Conservation (phyloP, 2,329 filamentous ascomycete species). For the Drechslerella dactyloides region DNA sequence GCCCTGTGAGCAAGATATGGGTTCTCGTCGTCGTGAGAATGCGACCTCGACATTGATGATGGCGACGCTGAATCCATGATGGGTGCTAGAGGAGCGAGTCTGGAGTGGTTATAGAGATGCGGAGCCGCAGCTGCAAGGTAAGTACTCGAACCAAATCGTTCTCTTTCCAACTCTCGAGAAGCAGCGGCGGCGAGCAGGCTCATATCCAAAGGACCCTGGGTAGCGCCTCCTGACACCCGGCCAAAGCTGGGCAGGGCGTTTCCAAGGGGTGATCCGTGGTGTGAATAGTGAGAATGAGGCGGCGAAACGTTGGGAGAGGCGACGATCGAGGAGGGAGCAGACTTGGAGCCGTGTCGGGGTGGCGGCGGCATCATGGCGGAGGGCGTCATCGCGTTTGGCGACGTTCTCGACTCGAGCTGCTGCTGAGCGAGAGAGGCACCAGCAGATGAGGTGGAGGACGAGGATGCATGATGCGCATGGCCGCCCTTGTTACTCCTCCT, state of each 20-base stretch:
- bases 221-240: constrained; percentile 62
- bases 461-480: constrained; percentile 22
- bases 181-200: constrained; percentile 73
- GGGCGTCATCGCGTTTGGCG: constrained; percentile 62
- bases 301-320: constrained; percentile 96
- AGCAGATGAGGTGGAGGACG: not conserved
- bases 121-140: constrained; percentile 55
- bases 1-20: constrained; percentile 75
- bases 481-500: constrained; percentile 83
- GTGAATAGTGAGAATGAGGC: constrained; percentile 77
- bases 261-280: constrained; percentile 66
- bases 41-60: constrained; percentile 93
- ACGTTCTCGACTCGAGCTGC: constrained; percentile 60
- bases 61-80: constrained; percentile 70
- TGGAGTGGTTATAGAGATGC: constrained; percentile 59
- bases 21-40: constrained; percentile 81
- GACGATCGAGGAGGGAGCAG: constrained; percentile 82
- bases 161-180: constrained; percentile 68
- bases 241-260: constrained; percentile 67
- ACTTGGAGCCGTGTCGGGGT: constrained; percentile 81
- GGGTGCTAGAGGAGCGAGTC: constrained; percentile 62
- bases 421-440: constrained; percentile 55
- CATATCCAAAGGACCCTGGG: constrained; percentile 63
- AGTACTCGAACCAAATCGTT: constrained; percentile 62
- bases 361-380: constrained; percentile 78